A percentile compares a stretch with the other conserved stretches of the same genome.
phyloP scores from a whole-genome alignment of 2,329 filamentous ascomycete species.

The Diaporthe vexans region DNA sequence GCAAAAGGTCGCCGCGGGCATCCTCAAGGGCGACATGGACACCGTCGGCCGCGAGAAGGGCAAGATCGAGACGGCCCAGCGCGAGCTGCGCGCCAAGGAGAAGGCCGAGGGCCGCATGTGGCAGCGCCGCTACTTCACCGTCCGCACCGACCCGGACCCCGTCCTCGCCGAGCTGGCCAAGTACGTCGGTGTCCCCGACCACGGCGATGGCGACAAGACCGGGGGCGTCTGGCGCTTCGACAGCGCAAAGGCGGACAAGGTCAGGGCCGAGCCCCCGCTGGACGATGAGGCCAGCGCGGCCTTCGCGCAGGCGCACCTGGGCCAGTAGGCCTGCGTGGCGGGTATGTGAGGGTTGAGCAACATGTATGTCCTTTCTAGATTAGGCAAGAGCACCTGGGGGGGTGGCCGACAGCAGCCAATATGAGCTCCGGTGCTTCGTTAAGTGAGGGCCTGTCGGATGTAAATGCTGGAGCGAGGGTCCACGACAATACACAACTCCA shows the following conservation, averaged over 20 bases:
- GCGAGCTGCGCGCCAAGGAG: conserved; percentile 80
- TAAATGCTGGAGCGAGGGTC: not conserved
- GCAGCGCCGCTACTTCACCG: conserved; percentile 86
- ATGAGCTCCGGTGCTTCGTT: conserved; percentile 10
- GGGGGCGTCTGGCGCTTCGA: conserved; percentile 73
- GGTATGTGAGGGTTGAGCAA: not conserved
- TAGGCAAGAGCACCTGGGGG: not conserved
- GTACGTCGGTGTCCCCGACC: conserved; percentile 60
- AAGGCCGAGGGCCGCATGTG: conserved; percentile 81
- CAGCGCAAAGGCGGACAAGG: conserved; percentile 59
- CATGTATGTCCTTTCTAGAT: not conserved
- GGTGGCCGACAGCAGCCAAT: conserved; percentile 1
- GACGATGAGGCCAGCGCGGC: conserved; percentile 52
- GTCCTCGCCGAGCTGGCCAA: conserved; percentile 61
- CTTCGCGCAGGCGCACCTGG: conserved; percentile 52
- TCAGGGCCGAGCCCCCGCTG: conserved; percentile 47
- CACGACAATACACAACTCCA: not conserved
- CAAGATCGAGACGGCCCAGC: conserved; percentile 80
- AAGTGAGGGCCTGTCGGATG: not conserved
- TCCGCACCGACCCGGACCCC: conserved; percentile 60
- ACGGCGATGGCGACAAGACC: conserved; percentile 72
- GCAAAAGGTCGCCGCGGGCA: conserved; percentile 86
- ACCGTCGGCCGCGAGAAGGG: conserved; percentile 82
- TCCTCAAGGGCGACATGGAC: conserved; percentile 88
- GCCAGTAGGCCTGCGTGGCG: conserved; percentile 46